Percentiles rank a stretch among this genome's conserved stretches.
Conservation (phyloP, 345 rosid species). For the Orychophragmus violaceus region DNA sequence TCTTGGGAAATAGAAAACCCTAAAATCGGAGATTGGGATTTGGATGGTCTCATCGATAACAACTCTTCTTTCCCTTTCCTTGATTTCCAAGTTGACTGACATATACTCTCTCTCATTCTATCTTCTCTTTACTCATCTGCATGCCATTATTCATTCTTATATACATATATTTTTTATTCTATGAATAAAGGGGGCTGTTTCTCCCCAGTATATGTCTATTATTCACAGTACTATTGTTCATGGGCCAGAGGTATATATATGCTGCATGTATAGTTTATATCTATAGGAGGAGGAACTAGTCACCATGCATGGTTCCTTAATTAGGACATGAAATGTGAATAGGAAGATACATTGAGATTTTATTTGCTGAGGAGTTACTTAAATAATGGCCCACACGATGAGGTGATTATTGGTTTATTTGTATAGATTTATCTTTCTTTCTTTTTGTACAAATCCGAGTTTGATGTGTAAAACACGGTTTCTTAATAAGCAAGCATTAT, state of each 20-base stretch:
- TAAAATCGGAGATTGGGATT: constrained; percentile 84
- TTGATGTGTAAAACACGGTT: constrained; percentile 27
- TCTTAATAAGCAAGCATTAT: constrained; percentile 27
- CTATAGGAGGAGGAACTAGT: constrained; percentile 2
- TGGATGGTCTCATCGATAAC: constrained; percentile 70
- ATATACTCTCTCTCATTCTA: background rate
- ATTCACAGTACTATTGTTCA: no score
- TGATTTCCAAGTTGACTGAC: constrained; percentile 66
- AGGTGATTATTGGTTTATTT: constrained; percentile 26
- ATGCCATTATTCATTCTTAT: constrained; percentile 8
- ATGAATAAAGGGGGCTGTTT: no score
- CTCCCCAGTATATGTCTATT: no score
- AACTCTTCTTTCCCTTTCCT: constrained; percentile 68
- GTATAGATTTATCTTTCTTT: constrained; percentile 19
- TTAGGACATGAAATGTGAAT: constrained; percentile 27
- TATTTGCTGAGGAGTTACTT: constrained; percentile 21
- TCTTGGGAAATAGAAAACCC: constrained; percentile 65
- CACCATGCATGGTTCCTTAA: constrained; percentile 20
- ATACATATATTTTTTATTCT: background rate
- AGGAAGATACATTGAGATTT: constrained; percentile 25
- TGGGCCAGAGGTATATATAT: no score
- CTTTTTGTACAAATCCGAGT: constrained; percentile 21
- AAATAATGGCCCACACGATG: constrained; percentile 28
- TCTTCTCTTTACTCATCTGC: background rate
- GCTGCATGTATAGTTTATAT: no score